Conservation (phyloP, 2,329 filamentous ascomycete species). For the Fusarium nelsonii region DNA sequence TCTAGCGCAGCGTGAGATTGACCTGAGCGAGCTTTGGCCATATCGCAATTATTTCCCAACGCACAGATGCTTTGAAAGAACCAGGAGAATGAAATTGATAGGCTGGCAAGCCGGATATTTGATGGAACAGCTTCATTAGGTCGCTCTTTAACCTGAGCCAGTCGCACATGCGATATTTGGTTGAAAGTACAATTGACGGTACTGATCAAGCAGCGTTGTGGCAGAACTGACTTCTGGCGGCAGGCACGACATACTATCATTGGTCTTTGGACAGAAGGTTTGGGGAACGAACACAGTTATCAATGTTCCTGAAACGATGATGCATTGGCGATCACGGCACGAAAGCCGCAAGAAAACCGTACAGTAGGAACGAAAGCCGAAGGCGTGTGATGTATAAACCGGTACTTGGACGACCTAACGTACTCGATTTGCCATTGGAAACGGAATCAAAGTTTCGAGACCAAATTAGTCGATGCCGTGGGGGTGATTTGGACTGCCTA, state of each 20-base stretch:
- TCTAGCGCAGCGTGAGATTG: conserved; percentile 1
- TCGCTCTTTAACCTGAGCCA: background rate
- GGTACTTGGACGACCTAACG: conserved; percentile 17
- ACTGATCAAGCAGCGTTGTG: background rate
- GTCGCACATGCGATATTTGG: background rate
- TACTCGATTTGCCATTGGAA: background rate
- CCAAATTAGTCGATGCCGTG: conserved; percentile 38
- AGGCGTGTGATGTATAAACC: background rate
- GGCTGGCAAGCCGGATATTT: background rate
- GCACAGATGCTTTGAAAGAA: background rate
- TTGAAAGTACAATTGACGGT: conserved; percentile 14
- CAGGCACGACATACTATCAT: background rate
- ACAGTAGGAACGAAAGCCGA: conserved; percentile 15
- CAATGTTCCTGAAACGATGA: conserved; percentile 3
- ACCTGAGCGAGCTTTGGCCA: background rate
- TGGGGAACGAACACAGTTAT: background rate
- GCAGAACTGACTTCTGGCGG: background rate
- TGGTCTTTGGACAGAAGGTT: conserved; percentile 3
- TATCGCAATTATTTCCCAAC: background rate
- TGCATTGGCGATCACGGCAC: background rate
- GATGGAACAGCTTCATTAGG: background rate
- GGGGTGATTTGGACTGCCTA: conserved; percentile 33
- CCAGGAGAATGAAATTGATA: background rate
- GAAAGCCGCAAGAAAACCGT: background rate
- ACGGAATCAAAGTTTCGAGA: conserved; percentile 20